These are phyloP conservation scores for Claviceps humidiphila DNA, from an alignment of 2,329 filamentous ascomycete species.

Conservation along the genomic window DNA sequence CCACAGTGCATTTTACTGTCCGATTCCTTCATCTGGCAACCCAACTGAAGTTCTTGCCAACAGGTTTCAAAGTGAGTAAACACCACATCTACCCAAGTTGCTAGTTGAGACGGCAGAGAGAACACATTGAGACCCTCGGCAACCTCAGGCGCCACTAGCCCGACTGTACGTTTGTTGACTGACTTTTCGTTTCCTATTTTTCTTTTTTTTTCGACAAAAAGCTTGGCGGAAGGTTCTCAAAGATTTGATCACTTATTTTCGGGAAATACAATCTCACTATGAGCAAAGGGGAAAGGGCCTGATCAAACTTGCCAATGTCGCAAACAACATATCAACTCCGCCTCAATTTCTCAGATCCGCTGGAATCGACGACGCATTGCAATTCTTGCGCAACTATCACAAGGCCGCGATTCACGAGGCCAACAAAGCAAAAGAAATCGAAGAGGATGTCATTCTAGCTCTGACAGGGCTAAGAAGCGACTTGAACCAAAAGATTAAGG, in stretches of 20 bases:
- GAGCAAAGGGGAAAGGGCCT: conserved; percentile 74
- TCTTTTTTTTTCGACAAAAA: conserved; percentile 20
- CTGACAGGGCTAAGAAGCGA: conserved; percentile 77
- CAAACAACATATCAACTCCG: conserved; percentile 68
- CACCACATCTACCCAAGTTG: background rate
- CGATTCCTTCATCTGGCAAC: conserved; percentile 73
- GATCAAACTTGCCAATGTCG: conserved; percentile 67
- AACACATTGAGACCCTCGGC: no score
- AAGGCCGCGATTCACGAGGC: conserved; percentile 66
- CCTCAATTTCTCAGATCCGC: conserved; percentile 64
- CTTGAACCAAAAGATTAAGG: conserved; percentile 91
- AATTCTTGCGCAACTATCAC: conserved; percentile 71
- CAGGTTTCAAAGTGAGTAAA: conserved; percentile 66
- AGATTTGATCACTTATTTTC: conserved; percentile 85
- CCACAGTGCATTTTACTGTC: conserved; percentile 79
- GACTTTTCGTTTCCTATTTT: background rate
- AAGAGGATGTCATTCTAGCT: conserved; percentile 80
- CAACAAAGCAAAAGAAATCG: conserved; percentile 80
- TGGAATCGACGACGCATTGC: conserved; percentile 77
- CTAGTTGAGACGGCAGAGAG: background rate
- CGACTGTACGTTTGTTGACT: background rate
- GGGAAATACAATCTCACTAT: conserved; percentile 81
- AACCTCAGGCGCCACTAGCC: background rate
- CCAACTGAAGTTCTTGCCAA: conserved; percentile 80
- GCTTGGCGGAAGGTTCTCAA: conserved; percentile 94